Base-by-base conservation (phyloP, 768 basidiomycete species). In the Leucocoprinus birnbaumii region DNA sequence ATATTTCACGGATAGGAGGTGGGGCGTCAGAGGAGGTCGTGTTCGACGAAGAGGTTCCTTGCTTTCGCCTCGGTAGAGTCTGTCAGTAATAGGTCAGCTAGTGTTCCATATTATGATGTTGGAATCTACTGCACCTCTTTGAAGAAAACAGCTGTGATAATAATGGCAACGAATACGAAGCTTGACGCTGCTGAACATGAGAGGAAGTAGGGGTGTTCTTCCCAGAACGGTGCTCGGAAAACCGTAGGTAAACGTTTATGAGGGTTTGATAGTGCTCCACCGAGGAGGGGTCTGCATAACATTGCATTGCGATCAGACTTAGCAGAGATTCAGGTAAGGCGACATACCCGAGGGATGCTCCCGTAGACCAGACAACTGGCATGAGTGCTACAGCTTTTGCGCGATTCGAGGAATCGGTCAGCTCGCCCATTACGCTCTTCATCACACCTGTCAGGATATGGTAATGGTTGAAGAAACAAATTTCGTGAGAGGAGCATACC, bases 201-300 rank as follows among this genome's bases (percentile, higher is more conserved):
- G 41, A 91, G 75, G 66, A 91, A 89, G 67, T 91, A 91, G 1
- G 89, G 89, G 64, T 86, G 87, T 22, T 72, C 68, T 60, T 73
- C 77, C 77, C 87, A 80, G 61, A 91, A 87, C 3, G 62, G 62
- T 24, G 71, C 74, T 19, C 71, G 55, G 51, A 91, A 91, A 3
- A 78, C 48, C 10, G 64, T 60, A 1, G 88, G 86, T 63, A 88
- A 89, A 2, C 79, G 82, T 46, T 89, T 85, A 48, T 77, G 75
- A 2, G 89, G 89, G 26, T 74, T 79, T 8, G 88, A 80, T 22
- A 91, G 66, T 13, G 74, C 64, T 2, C 89, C 89, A 40, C 89
- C 89, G 19, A 90, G 69, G 22, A 86, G 68, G 13, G 89, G 89
- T 0, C 89, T 79, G 35, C 25, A 11, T 11, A 5, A 5, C 31